Evolutionary conservation across 1,139 yeast species (phyloP).

Genomic region (Starmera stellimalicola): DNA sequence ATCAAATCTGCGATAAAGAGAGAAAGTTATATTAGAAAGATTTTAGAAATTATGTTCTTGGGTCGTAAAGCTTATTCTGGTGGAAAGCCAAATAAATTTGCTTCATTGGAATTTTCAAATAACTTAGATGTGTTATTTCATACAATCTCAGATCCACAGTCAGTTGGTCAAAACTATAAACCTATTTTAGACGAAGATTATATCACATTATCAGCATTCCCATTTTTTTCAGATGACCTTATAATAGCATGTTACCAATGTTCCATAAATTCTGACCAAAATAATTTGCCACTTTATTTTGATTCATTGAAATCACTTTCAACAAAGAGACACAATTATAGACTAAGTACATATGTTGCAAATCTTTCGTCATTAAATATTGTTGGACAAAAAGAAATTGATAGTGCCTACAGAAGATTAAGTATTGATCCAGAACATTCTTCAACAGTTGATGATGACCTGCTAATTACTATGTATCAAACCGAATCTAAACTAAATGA

Average conservation of each 20-base stretch:
- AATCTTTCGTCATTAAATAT: conserved; percentile 47
- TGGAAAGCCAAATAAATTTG: conserved; percentile 21
- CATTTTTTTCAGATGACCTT: conserved; percentile 51
- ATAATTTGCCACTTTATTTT: conserved; percentile 49
- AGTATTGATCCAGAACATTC: conserved; percentile 33
- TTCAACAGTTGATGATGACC: conserved; percentile 29
- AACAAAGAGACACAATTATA: conserved; percentile 34
- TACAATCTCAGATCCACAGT: conserved; percentile 32
- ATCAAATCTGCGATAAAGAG: conserved; percentile 21
- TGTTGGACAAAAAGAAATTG: conserved; percentile 53
- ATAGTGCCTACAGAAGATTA: conserved; percentile 42
- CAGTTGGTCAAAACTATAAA: conserved; percentile 21
- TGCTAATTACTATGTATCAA: conserved; percentile 38
- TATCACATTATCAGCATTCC: conserved; percentile 49
- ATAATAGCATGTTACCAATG: conserved; percentile 54
- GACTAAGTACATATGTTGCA: conserved; percentile 41
- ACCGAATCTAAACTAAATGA: conserved; percentile 28
- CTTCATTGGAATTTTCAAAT: conserved; percentile 30
- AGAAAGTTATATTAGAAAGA: conserved; percentile 42
- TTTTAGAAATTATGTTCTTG: conserved; percentile 37
- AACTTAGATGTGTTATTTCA: conserved; percentile 28
- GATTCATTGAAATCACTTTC: conserved; percentile 53
- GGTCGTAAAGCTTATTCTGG: conserved; percentile 28
- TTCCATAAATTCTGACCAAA: conserved; percentile 43
- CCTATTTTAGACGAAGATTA: conserved; percentile 20